Evolutionary conservation across 2,329 filamentous ascomycete species (phyloP), one percentile per base, ranked within the genome.

Genomic region (Incumbomyces delicatus): DNA sequence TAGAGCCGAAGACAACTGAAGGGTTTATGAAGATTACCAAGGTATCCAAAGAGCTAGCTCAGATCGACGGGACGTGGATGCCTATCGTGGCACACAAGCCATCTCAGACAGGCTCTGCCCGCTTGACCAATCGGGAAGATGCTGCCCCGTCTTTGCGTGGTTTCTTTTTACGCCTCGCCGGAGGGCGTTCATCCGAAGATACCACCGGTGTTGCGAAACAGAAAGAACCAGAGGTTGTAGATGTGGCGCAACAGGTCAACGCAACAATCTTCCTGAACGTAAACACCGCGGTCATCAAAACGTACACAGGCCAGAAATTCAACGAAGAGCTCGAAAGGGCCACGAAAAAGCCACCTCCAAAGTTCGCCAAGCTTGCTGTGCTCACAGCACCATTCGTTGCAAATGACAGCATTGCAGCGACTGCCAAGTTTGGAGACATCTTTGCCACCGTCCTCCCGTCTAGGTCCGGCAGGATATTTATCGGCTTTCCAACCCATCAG

Each of bases 401-500:
- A 13, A 64, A 63, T 8, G 69, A 41, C 11, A 56, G 49, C 31
- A 44, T 56, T 20, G 45, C 45, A 6, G 50, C 52, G 16, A 56
- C 60, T 17, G 58, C 59, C 5, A 57, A 62, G 17, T 63, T 63
- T 22, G 53, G 55, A 6, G 87, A 95, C 60, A 81, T 98, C 6
- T 95, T 98, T 63, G 78, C 85, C 1, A 92, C 89, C 1, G 89
- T 98, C 1, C 68, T 96, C 4, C 92, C 92, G 2, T 87, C 78
- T 48, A 94, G 88, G 63, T 85, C 86, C 57, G 92, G 92, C 6
- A 82, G 87, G 44, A 85, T 98, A 46, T 98, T 96, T 60, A 98
- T 98, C 59, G 92, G 92, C 0, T 98, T 98, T 60, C 90, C 92
- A 2, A 98, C 92, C 1, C 89, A 90, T 56, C 92, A 98, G 68